A percentile compares a stretch with the other conserved stretches of the same genome.
These are phyloP conservation scores for Solanum appendiculatum DNA, from an alignment of 257 asterid species.

Conservation along the genomic window DNA sequence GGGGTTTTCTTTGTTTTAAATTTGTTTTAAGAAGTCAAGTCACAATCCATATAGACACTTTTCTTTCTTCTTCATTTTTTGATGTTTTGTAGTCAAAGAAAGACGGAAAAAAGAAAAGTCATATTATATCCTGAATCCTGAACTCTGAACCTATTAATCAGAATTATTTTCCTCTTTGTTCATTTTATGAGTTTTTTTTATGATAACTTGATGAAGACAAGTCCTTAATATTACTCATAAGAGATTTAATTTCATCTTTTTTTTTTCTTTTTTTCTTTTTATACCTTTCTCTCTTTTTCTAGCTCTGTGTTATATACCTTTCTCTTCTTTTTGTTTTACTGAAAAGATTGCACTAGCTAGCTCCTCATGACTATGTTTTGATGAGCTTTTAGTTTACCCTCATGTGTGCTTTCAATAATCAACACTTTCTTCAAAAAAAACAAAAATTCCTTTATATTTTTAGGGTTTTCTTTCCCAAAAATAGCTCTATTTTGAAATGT, in stretches of 20 bases:
- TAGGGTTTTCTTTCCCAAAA: neutral
- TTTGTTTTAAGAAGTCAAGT: slow-evolving; percentile 37
- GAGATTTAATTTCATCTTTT: neutral
- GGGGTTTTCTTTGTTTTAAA: slow-evolving; percentile 4
- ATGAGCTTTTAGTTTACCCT: neutral
- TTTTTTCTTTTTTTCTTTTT: neutral
- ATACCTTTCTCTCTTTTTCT: neutral
- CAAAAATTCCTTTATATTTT: neutral
- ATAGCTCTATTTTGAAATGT: neutral
- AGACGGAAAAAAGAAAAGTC: slow-evolving; percentile 17
- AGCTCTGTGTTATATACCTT: neutral
- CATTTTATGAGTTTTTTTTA: neutral
- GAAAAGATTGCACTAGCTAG: neutral
- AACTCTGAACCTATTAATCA: slow-evolving; percentile 10
- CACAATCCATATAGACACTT: slow-evolving; percentile 48
- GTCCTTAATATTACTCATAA: slow-evolving; percentile 1
- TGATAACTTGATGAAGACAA: slow-evolving; percentile 37
- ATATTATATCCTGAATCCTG: slow-evolving; percentile 13
- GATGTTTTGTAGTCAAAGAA: slow-evolving; percentile 36
- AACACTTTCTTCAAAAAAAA: neutral
- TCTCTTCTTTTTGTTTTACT: neutral
- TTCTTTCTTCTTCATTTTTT: slow-evolving; percentile 18
- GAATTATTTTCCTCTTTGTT: neutral
- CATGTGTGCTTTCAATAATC: neutral
- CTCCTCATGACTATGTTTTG: neutral